Evolutionary conservation across 768 basidiomycete genomes (phyloP), one percentile per base, ranked within the genome.

Genomic region (Coprinellus micaceus): DNA sequence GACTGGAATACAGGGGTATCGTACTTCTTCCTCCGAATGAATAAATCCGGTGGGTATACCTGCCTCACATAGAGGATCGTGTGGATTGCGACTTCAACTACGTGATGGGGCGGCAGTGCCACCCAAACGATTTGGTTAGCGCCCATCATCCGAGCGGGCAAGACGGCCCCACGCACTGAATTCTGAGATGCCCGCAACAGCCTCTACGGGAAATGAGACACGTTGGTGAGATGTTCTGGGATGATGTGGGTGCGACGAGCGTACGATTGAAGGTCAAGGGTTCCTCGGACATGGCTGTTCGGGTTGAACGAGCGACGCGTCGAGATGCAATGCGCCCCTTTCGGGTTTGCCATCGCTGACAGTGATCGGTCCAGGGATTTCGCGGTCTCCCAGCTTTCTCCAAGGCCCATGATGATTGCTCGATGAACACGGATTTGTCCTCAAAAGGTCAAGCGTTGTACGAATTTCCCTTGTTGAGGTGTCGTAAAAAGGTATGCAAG

Each of bases 1-100:
- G 91, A 93, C 72, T 97, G 94, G 66, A 85, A 98, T 10, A 96
- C 92, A 0, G 92, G 89, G 0, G 88, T 88, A 58, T 92, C 85
- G 69, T 94, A 97, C 68, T 94, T 94, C 73, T 89, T 89, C 55
- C 91, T 80, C 40, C 93, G 81, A 37, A 89, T 79, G 67, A 98
- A 98, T 19, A 97, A 77, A 54, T 91, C 90, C 41, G 87, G 77
- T 0, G 95, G 96, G 64, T 98, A 98, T 49, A 98, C 79, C 61
- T 90, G 88, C 19, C 96, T 86, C 26, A 94, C 84, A 65, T 91
- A 97, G 4, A 98, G 81, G 59, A 98, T 92, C 3, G 87, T 87
- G 66, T 98, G 95, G 58, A 97, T 86, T 10, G 91, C 91, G 28
- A 95, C 90, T 67, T 98, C 96, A 62, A 98, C 96, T 98, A 64